Conservation (phyloP, 352 stramenopile species). For the Phytophthora multivora region DNA sequence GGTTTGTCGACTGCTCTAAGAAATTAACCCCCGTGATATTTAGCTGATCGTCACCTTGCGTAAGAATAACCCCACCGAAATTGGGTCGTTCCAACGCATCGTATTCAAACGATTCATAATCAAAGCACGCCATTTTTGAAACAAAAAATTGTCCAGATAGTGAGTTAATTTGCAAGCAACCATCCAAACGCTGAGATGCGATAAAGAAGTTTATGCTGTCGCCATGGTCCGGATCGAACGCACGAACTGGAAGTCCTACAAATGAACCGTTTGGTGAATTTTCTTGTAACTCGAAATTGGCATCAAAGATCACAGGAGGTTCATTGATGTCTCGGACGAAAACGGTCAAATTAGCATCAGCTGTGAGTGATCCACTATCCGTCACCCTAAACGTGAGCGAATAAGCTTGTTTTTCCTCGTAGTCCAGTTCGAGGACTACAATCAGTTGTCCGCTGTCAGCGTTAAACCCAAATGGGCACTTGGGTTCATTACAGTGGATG, state of each 20-base stretch:
- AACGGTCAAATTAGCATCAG: conserved; percentile 36
- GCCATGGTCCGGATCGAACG: conserved; percentile 23
- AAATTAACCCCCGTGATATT: conserved; percentile 19
- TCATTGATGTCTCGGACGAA: conserved; percentile 59
- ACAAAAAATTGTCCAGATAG: conserved; percentile 49
- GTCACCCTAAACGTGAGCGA: conserved; percentile 32
- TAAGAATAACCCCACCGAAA: neutral
- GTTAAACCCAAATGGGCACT: conserved; percentile 23
- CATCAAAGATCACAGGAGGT: conserved; percentile 36
- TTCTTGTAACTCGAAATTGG: conserved; percentile 32
- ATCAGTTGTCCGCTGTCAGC: neutral
- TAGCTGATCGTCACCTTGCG: neutral
- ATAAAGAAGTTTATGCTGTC: conserved; percentile 33
- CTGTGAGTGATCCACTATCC: conserved; percentile 31
- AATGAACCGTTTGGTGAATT: conserved; percentile 34
- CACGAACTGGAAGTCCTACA: conserved; percentile 17
- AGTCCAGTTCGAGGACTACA: conserved; percentile 19
- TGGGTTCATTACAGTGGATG: conserved; percentile 4
- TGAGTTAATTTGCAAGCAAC: conserved; percentile 43
- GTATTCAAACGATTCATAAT: conserved; percentile 52
- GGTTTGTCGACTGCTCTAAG: conserved; percentile 3
- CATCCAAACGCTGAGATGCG: conserved; percentile 36
- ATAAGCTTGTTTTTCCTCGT: conserved; percentile 25
- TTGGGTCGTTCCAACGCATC: conserved; percentile 13
- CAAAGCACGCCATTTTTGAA: conserved; percentile 42